A percentile compares a stretch with the other conserved stretches of the same genome.
Conservation (phyloP, 495 filamentous ascomycete genomes). For the Melanomma pulvis-pyrius region DNA sequence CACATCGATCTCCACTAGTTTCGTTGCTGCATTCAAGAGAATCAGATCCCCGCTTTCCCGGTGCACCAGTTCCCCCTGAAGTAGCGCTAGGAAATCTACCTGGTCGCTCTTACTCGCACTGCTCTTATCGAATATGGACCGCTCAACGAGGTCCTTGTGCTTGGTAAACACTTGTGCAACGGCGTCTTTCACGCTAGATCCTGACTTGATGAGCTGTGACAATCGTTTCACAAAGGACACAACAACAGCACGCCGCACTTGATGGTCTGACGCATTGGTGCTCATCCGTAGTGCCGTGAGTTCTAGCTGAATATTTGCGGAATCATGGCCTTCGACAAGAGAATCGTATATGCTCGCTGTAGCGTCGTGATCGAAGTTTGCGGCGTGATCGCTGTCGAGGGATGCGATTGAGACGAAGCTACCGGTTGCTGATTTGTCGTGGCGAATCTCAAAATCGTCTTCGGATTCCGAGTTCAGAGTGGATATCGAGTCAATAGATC, state of each 20-base stretch:
- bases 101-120: conserved; percentile 68
- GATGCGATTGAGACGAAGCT: conserved; percentile 61
- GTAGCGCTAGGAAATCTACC: conserved; percentile 76
- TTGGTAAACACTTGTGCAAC: conserved; percentile 61
- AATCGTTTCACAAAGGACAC: conserved; percentile 83
- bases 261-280: conserved; percentile 82
- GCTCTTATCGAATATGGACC: conserved; percentile 61
- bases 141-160: conserved; percentile 61
- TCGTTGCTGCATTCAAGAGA: conserved; percentile 73
- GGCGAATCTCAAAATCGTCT: conserved; percentile 37
- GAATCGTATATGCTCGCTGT: conserved; percentile 81
- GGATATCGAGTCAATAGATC: conserved; percentile 80
- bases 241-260: conserved; percentile 83
- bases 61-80: conserved; percentile 76
- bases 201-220: conserved; percentile 66
- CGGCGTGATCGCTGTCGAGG: conserved; percentile 51
- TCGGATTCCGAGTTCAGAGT: conserved; percentile 59
- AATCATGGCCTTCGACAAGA: conserved; percentile 69
- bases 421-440: conserved; percentile 50
- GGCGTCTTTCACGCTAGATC: conserved; percentile 56
- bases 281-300: conserved; percentile 86
- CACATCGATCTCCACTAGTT: conserved; percentile 80
- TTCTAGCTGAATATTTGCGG: conserved; percentile 87
- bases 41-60: conserved; percentile 60
- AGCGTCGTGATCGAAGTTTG: conserved; percentile 84